These are phyloP conservation scores for Sistotremastrum suecicum DNA, from an alignment of 768 basidiomycete species.

Conservation along the genomic window DNA sequence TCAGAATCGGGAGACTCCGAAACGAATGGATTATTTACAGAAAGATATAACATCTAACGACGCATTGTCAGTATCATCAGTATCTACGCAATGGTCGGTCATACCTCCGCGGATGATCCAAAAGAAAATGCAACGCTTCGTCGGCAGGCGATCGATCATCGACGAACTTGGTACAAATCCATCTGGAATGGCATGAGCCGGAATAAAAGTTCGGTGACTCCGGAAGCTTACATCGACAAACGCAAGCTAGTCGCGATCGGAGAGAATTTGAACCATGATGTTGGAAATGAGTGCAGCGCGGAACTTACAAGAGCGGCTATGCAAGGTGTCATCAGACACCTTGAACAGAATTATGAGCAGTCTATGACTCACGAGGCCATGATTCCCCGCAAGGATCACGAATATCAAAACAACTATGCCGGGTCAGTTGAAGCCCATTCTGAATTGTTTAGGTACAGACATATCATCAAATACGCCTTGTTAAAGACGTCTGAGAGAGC, in stretches of 20 bases:
- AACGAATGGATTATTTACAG: too few species aligned
- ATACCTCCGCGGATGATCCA: constrained; percentile 76
- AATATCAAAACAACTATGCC: constrained; percentile 28
- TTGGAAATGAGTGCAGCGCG: background rate
- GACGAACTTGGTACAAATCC: constrained; percentile 51
- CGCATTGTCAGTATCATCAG: too few species aligned
- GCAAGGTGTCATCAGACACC: background rate
- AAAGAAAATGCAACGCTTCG: constrained; percentile 79
- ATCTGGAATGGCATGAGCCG: constrained; percentile 15
- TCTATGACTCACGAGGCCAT: constrained; percentile 70
- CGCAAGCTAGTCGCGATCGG: constrained; percentile 40
- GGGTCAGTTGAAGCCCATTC: too few species aligned
- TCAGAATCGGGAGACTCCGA: constrained; percentile 42
- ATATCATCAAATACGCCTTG: too few species aligned
- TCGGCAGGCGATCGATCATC: constrained; percentile 42
- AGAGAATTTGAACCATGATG: too few species aligned
- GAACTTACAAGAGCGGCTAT: constrained; percentile 82
- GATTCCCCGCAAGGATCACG: constrained; percentile 84
- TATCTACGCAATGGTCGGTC: too few species aligned
- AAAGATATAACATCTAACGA: too few species aligned
- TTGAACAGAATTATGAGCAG: too few species aligned
- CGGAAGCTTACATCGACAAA: constrained; percentile 34
- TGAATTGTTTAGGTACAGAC: too few species aligned
- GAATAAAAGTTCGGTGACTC: too few species aligned
- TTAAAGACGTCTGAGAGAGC: too few species aligned